Base-by-base conservation (phyloP, 2,329 filamentous ascomycete genomes). In the Xylaria sp. region DNA sequence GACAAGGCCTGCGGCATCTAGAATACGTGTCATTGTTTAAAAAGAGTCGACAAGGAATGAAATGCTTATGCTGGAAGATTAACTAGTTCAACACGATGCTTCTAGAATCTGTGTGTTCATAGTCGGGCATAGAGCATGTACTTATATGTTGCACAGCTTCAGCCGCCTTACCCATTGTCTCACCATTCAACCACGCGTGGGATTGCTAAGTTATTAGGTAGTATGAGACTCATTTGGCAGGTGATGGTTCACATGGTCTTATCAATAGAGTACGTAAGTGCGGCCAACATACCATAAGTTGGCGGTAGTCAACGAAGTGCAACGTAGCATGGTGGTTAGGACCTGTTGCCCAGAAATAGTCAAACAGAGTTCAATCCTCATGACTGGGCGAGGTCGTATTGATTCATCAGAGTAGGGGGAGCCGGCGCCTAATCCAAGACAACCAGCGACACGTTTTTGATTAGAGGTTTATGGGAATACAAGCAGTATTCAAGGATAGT, bases 11-110 rank as follows among this genome's bases (percentile, higher is more conserved):
- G 46, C 57, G 6, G 46, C 57, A 13, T 58, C 34, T 13, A 63
- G 63, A 58, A 63, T 58, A 28, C 61, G 61, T 12, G 70, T 32
- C 69, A 72, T 72, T 20, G 41, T 69, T 48, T 18, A 37, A 34
- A 13, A 34, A 39, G 18, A 9, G 13, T 34, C n/a, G 32, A 65
- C 15, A 7, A 52, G 20, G 12, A 1, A 25, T 51, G n/a, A 20
- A 28, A 10, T 55, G 23, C 25, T 32, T 34, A 34, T n/a, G 25
- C 23, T 52, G 28, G 46, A 41, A n/a, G 15, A 55, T 20, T 34
- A 23, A 46, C 44, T n/a, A 23, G 20, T 25, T 28, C 37, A 20
- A 10, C 25, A 34, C 3, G 18, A 23, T 39, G 20, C 48, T 48
- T 15, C 20, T 64, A 23, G 3, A 13, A 20, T 54, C 25, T 63